phyloP scores from a whole-genome alignment of 768 basidiomycete genomes.

The Trametes cinnabarina region DNA sequence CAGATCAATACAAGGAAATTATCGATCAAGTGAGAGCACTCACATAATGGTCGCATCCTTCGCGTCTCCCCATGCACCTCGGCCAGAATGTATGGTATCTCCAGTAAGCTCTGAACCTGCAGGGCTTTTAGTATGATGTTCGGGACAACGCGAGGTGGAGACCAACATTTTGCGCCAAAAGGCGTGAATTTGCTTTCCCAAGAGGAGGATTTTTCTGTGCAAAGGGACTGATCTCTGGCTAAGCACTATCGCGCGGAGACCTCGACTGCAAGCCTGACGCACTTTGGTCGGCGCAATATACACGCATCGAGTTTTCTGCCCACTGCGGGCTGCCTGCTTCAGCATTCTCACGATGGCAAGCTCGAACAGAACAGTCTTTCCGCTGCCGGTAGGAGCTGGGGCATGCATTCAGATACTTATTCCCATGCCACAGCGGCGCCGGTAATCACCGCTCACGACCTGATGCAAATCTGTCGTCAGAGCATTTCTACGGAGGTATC shows the following conservation, averaged over 20 bases:
- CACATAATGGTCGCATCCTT: constrained; percentile 79
- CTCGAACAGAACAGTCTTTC: constrained; percentile 95
- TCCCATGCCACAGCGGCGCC: background rate
- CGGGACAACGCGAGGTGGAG: background rate
- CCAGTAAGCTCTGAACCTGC: constrained; percentile 90
- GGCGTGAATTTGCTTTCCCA: constrained; percentile 81
- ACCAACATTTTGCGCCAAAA: constrained; percentile 72
- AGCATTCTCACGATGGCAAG: constrained; percentile 81
- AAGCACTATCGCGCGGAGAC: background rate
- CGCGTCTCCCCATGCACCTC: constrained; percentile 69
- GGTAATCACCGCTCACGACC: constrained; percentile 66
- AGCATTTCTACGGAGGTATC: too few relatives aligned
- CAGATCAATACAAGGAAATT: background rate
- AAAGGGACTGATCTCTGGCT: constrained; percentile 66
- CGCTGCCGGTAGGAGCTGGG: constrained; percentile 91
- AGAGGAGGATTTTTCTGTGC: constrained; percentile 78
- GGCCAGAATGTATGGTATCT: constrained; percentile 71
- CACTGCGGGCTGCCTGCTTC: constrained; percentile 37
- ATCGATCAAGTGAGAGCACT: constrained; percentile 18
- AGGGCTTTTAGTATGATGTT: too few relatives aligned
- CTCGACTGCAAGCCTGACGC: background rate
- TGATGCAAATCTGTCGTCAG: constrained; percentile 27
- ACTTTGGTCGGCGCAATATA: constrained; percentile 96
- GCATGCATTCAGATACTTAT: constrained; percentile 2
- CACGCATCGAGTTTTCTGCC: constrained; percentile 60